phyloP scores from a whole-genome alignment of 1,284 basidiomycete species.

The Ganoderma sinense region DNA sequence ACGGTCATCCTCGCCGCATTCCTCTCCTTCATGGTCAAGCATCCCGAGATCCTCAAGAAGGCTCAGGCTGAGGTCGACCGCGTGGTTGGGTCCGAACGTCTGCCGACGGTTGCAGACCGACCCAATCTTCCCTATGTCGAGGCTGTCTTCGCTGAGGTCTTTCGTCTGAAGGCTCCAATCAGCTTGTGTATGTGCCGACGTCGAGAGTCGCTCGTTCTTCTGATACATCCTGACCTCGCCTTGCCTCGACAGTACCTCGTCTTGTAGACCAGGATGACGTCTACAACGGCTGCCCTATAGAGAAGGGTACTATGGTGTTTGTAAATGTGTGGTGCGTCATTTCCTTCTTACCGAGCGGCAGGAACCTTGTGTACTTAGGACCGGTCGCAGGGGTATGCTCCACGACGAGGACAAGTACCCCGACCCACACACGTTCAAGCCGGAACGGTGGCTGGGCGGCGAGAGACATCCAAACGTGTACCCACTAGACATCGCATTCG shows the following conservation, averaged over 20 bases:
- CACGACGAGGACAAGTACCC: slow-evolving; percentile 44
- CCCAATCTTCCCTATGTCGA: slow-evolving; percentile 38
- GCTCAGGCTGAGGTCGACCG: slow-evolving; percentile 43
- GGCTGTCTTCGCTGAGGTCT: slow-evolving; percentile 41
- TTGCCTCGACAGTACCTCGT: slow-evolving; percentile 8
- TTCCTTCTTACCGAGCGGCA: not conserved
- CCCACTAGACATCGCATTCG: slow-evolving; percentile 39
- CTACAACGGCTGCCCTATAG: slow-evolving; percentile 20
- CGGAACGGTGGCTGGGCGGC: slow-evolving; percentile 41
- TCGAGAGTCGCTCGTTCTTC: not conserved
- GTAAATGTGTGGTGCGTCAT: slow-evolving; percentile 28
- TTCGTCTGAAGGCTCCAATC: slow-evolving; percentile 36
- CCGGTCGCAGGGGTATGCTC: slow-evolving; percentile 39
- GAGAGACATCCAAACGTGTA: slow-evolving; percentile 24
- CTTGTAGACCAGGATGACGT: slow-evolving; percentile 20
- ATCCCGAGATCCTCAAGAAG: slow-evolving; percentile 38
- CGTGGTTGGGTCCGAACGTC: slow-evolving; percentile 36
- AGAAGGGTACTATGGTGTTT: slow-evolving; percentile 19
- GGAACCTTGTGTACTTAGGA: not conserved
- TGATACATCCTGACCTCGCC: not conserved
- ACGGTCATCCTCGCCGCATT: slow-evolving; percentile 27
- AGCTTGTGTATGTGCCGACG: slow-evolving; percentile 20
- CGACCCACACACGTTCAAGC: slow-evolving; percentile 44
- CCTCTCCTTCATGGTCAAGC: slow-evolving; percentile 38
- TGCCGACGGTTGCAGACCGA: slow-evolving; percentile 41